Base-by-base conservation (phyloP, 306 rosid genomes). In the Erythrophleum fordii region DNA sequence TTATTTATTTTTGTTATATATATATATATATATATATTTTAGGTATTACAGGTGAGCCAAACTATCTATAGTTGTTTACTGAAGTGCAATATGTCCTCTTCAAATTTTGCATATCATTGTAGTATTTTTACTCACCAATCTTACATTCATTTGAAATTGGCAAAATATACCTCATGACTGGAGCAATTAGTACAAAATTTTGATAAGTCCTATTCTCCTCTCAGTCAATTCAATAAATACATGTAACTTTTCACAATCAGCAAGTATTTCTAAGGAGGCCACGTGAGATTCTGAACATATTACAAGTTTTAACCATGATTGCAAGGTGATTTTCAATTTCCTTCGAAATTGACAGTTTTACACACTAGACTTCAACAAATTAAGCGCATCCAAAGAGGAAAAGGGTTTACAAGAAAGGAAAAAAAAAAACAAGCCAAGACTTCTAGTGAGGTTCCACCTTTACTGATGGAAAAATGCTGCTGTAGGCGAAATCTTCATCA, bases 401-500 rank as follows among this genome's bases (percentile, higher is more conserved):
- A 42, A 69, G n/a, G 13, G 44, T 69, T 69, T 44, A 42, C 73
- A 12, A 8, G 28, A 69, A 23, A 5, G 20, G 1, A 44, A 3
- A 67, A 23, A 39, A 8, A 14, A 39, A 8, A 53, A 20, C 6
- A 16, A 20, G 13, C 31, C 11, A 67, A 65, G 41, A 67, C 17
- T 22, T 20, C 20, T 42, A 69, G 2, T 42, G 73, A 42, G 73
- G 73, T 69, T 44, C 73, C 35, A 69, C 22, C 37, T 42, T 69
- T 22, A 13, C 73, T 14, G 55, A 14, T 42, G 73, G 73, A 25
- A 69, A 69, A 42, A 42, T 56, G 11, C 56, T 28, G 1, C 37
- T 6, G 51, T 69, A 69, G 55, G 37, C 55, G 18, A 69, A 69
- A 44, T 44, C 55, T 22, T 77, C 88, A 35, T 82, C 34, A 0